These are phyloP conservation scores for Oryza brachyantha DNA, from an alignment of 176 grass and related monocot genomes.

Conservation along the genomic window DNA sequence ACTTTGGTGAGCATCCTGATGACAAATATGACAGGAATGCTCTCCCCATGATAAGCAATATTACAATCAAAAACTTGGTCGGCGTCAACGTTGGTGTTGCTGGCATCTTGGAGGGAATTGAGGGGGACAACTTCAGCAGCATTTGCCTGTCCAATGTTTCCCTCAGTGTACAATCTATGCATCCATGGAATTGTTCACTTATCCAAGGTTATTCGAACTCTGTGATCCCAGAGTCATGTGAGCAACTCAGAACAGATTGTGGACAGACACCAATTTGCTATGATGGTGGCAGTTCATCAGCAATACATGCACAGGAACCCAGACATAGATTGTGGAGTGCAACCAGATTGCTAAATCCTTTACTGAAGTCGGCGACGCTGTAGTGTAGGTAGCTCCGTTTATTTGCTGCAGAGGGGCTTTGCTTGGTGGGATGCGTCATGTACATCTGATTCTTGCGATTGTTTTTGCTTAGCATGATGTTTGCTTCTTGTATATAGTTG, in stretches of 20 bases:
- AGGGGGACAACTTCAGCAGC: conserved; percentile 80
- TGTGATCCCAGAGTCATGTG: conserved; percentile 76
- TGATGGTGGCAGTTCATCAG: conserved; percentile 16
- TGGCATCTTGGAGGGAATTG: conserved; percentile 73
- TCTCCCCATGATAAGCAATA: conserved; percentile 72
- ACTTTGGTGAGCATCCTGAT: conserved; percentile 76
- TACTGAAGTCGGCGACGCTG: conserved; percentile 42
- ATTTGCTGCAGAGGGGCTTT: conserved; percentile 22
- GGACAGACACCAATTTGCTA: conserved; percentile 56
- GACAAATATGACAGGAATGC: conserved; percentile 68
- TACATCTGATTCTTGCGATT: conserved; percentile 59
- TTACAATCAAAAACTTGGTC: conserved; percentile 66
- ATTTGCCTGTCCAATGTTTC: conserved; percentile 88
- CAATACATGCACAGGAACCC: neutral
- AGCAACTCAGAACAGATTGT: conserved; percentile 57
- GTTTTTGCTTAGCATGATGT: conserved; percentile 36
- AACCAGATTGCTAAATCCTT: conserved; percentile 33
- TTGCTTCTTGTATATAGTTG: conserved; percentile 62
- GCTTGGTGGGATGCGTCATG: conserved; percentile 13
- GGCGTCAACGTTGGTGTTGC: conserved; percentile 59
- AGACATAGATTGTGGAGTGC: conserved; percentile 18
- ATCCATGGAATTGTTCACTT: conserved; percentile 84
- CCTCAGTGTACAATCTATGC: conserved; percentile 52
- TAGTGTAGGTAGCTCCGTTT: conserved; percentile 40
- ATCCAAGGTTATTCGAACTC: conserved; percentile 86